These are phyloP conservation scores for Calvatia gigantea DNA, from an alignment of 768 basidiomycete species.

Conservation along the genomic window DNA sequence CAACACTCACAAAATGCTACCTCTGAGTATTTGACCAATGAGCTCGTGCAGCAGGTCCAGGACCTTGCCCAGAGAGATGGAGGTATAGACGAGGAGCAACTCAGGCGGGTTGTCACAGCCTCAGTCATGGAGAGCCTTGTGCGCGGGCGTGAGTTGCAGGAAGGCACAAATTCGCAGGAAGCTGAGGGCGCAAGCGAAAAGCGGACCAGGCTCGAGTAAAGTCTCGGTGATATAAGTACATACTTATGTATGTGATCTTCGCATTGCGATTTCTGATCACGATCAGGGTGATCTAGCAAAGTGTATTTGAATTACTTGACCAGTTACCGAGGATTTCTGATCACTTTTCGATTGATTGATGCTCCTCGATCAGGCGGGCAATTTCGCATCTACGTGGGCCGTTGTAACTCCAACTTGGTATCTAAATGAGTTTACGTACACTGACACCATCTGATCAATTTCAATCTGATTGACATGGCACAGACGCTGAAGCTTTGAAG, in stretches of 20 bases:
- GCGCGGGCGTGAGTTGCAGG: conserved; percentile 54
- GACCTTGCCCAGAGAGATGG: conserved; percentile 56
- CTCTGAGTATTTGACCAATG: conserved; percentile 67
- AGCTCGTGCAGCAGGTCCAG: conserved; percentile 61
- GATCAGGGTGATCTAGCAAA: conserved; percentile 13
- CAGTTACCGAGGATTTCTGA: not conserved
- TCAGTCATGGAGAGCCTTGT: conserved; percentile 67
- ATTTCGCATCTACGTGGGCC: too few relatives aligned
- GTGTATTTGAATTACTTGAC: conserved; percentile 14
- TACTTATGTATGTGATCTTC: not conserved
- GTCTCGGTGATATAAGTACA: conserved; percentile 10
- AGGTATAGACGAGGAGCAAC: conserved; percentile 62
- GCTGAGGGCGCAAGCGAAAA: conserved; percentile 24
- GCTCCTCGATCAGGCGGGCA: not conserved
- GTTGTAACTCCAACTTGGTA: not conserved
- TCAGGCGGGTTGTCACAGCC: conserved; percentile 57
- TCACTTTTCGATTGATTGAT: conserved; percentile 8
- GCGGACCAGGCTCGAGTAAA: conserved; percentile 27
- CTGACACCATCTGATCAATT: conserved; percentile 6
- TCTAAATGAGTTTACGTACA: conserved; percentile 2
- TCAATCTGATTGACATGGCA: conserved; percentile 2
- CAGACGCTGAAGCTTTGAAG: not conserved
- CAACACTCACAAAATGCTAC: conserved; percentile 66
- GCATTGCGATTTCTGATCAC: conserved; percentile 12
- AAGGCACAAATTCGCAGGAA: conserved; percentile 18